Evolutionary conservation across 2,329 filamentous ascomycete species (phyloP), one percentile per base, ranked within the genome.

Genomic region (Epichloe amarillans): DNA sequence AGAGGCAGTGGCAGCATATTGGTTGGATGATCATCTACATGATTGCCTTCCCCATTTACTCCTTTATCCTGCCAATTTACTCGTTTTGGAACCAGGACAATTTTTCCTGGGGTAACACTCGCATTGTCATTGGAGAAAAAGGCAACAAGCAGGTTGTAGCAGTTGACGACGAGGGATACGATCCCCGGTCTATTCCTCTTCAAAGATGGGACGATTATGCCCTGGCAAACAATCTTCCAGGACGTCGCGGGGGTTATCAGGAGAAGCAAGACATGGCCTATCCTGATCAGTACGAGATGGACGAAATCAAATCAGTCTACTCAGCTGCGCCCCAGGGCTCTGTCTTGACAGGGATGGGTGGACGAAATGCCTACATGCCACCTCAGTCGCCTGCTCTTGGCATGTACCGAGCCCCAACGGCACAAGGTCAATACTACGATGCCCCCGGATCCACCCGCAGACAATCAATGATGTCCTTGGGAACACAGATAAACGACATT

Each of bases 21-120:
- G 93, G 93, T 58, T 98, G 93, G 93, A 97, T 98, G 90, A 84
- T 98, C 57, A 97, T 98, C 64, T 98, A 98, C 70, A 77, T 98
- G 55, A 60, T 94, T n/a, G 93, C 93, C 3, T 96, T 86, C 73
- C 93, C 93, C 0, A 86, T 98, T 59, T 96, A 91, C 73, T 93
- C 85, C 4, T 87, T 98, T 61, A 65, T 94, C 55, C 78, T 98
- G 12, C 93, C 93, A 0, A 72, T 98, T 56, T 98, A 97, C 73
- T 95, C 91, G 0, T 98, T 98, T 83, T 98, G 93, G 93, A 95
- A 96, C 70, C 90, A 96, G 68, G 93, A 98, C 69, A 91, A 98
- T 71, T 98, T 98, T 76, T 84, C 84, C 2, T 98, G 93, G 93
- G 93, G 93, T 76, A 97, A 93, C 72, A 98, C 93, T 1, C 89